A percentile compares a stretch with the other conserved stretches of the same genome.
phyloP scores from a whole-genome alignment of 1,284 basidiomycete genomes.

The Mycena sp. region DNA sequence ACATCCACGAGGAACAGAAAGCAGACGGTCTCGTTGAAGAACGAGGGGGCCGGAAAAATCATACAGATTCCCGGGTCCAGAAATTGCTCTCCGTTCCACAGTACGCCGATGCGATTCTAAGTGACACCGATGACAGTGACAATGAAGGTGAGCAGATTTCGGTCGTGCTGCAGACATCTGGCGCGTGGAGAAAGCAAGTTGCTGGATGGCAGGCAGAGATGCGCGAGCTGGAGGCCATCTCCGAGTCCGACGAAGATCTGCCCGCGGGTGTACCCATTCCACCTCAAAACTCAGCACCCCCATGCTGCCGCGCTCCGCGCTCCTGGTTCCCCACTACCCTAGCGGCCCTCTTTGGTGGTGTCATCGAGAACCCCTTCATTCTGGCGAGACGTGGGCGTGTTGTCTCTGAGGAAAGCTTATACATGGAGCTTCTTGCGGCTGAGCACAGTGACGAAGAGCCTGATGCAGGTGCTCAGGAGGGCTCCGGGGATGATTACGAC shows the following conservation, averaged over 20 bases:
- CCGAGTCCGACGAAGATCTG: neutral
- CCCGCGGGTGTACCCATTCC: neutral
- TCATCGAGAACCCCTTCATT: too few species aligned
- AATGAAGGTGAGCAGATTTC: conserved; percentile 1
- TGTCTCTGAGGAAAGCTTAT: too few species aligned
- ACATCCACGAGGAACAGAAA: conserved; percentile 10
- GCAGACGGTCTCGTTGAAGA: conserved; percentile 6
- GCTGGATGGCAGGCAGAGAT: conserved; percentile 14
- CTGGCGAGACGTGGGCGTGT: too few species aligned
- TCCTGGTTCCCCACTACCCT: too few species aligned
- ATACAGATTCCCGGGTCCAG: conserved; percentile 3
- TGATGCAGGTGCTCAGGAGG: too few species aligned
- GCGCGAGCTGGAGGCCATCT: conserved; percentile 1
- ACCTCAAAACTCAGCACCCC: neutral
- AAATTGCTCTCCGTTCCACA: conserved; percentile 9
- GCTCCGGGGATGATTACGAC: too few species aligned
- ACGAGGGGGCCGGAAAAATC: conserved; percentile 12
- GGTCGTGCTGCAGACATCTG: neutral
- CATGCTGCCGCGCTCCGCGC: too few species aligned
- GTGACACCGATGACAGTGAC: conserved; percentile 18
- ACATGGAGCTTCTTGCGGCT: too few species aligned
- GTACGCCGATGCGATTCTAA: conserved; percentile 18
- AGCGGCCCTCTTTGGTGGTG: too few species aligned
- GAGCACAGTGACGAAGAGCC: too few species aligned
- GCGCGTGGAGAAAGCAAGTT: conserved; percentile 16